Percentiles rank a stretch among this genome's conserved stretches.
These are phyloP conservation scores for Terfezia claveryi DNA, from an alignment of 495 filamentous ascomycete genomes.

Conservation along the genomic window DNA sequence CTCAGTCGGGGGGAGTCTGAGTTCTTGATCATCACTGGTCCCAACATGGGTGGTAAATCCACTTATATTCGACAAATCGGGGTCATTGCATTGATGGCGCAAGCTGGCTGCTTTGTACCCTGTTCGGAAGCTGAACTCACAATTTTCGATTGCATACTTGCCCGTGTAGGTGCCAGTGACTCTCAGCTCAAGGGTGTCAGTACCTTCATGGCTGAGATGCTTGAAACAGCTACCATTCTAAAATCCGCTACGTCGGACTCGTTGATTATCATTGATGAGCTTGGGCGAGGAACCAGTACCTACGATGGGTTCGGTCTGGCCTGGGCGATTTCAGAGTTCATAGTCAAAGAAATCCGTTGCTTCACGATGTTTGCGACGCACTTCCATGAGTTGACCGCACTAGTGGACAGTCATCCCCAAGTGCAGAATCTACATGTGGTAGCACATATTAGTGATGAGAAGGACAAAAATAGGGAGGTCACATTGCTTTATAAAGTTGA, in stretches of 20 bases:
- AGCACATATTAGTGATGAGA: slow-evolving; percentile 45
- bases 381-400: slow-evolving; percentile 89
- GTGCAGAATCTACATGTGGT: slow-evolving; percentile 91
- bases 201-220: slow-evolving; percentile 99
- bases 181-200: slow-evolving; percentile 94
- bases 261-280: slow-evolving; percentile 94
- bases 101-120: slow-evolving; percentile 91
- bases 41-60: slow-evolving; percentile 98
- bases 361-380: slow-evolving; percentile 92
- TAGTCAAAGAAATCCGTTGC: slow-evolving; percentile 80
- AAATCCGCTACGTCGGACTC: slow-evolving; percentile 87
- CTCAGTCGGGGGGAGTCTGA: slow-evolving; percentile 61
- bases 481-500: slow-evolving; percentile 92
- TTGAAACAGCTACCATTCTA: slow-evolving; percentile 95
- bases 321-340: slow-evolving; percentile 96
- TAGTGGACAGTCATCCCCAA: slow-evolving; percentile 62
- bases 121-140: slow-evolving; percentile 76
- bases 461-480: slow-evolving; percentile 50
- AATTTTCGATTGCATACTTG: slow-evolving; percentile 95
- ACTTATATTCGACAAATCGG: slow-evolving; percentile 98
- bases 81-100: slow-evolving; percentile 93
- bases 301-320: slow-evolving; percentile 97
- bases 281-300: slow-evolving; percentile 92
- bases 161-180: slow-evolving; percentile 84
- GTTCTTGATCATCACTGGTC: slow-evolving; percentile 93